Evolutionary conservation across 768 basidiomycete genomes (phyloP), one percentile per base, ranked within the genome.

Genomic region (Pulveroboletus sp.): DNA sequence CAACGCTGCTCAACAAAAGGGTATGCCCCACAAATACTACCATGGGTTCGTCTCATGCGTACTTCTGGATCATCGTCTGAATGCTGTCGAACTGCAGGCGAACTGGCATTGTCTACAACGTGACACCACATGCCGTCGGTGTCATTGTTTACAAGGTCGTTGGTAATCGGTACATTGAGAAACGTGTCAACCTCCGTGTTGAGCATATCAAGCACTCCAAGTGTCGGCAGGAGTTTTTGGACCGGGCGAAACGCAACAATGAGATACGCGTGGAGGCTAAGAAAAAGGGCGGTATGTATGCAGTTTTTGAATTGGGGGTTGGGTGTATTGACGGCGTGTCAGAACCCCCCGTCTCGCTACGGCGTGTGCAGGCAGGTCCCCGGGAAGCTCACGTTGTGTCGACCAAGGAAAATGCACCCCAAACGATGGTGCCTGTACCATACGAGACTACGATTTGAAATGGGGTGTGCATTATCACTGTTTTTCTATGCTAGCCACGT

Each of bases 21-120:
- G 97, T 73, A 97, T 98, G 93, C 94, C 94, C 71, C 95, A 97
- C 81, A 97, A 97, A 75, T 94, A 81, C 82, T 94, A 94, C 79
- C 92, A 94, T 62, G 92, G 90, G 93, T 94, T 56, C 60, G 91
- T 83, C 33, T 36, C 23, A 21, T 42, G 4, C 31, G 21, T 42
- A 11, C 33, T 43, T 31, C 32, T 47, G 42, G 45, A 16, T n/a
- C 12, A 17, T 38, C n/a, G 21, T 45, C 41, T 50, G 25, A 53
- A 21, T 8, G 24, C 23, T 43, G 32, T 42, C 34, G 25, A 17
- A 19, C 17, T 59, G 57, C 66, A 94, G 94, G 62, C 94, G 94
- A 61, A 99, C 97, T 53, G 97, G 97, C 47, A 94, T 98, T 65
- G 78, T 99, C 59, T 98, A 97, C 84, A 99, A 99, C 75, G 94